Evolutionary conservation across 2,329 filamentous ascomycete genomes (phyloP), one percentile per base, ranked within the genome.

Genomic region (Juglanconis sp.): DNA sequence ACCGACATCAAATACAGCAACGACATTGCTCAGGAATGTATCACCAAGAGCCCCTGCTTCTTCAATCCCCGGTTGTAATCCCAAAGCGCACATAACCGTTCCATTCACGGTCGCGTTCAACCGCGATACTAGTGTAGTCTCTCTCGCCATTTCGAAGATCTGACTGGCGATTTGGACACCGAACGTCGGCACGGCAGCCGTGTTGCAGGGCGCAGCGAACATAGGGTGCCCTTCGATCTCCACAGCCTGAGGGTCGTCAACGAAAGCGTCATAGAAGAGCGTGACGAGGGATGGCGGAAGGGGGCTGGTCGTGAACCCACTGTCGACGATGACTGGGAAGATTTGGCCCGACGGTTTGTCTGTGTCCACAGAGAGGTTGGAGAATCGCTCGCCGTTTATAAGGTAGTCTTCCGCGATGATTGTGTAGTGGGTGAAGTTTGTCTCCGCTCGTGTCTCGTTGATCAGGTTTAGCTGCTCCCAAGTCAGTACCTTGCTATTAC

Each of bases 1-100:
- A 1, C 67, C 69, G 0, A 72, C 64, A 40, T 72, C 71, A 44
- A 73, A 72, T 0, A 73, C 71, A 5, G 70, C 68, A 8, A 72
- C 66, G 0, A 73, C 64, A 44, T 67, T 70, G 7, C 67, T 66
- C 56, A 73, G 49, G 35, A 70, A 71, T 1, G 68, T 65, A 4
- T 69, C 66, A 0, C 70, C 71, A 32, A 73, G 61, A 3, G 48
- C 51, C 1, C 58, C 61, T 0, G 52, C 51, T 35, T 36, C 31
- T 24, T 61, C 55, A 2, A 69, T 58, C 32, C 68, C 66, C 1
- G 68, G 68, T 1, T 64, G 67, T 1, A 71, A 60, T 2, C 71
- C 71, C 5, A 72, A 57, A 1, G 65, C 65, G 53, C 71, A 72
- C 38, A 65, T 63, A 5, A 50, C 5, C 31, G 65, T 63, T 1